Evolutionary conservation across 148 eudicot species (phyloP).

Genomic region (Amaranthus hypochondriacus): DNA sequence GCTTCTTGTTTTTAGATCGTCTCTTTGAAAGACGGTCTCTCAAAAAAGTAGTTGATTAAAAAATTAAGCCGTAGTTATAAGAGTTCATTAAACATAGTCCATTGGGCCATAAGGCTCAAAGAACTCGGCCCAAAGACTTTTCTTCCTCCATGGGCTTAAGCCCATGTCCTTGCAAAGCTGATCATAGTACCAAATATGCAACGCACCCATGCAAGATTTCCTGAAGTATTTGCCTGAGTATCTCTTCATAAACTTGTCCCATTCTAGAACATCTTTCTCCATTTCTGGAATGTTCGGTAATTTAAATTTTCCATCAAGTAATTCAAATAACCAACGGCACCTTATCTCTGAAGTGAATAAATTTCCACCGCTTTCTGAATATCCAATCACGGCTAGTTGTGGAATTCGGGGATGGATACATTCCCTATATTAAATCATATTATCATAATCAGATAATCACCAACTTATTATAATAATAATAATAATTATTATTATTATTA

Average conservation of each 20-base stretch:
- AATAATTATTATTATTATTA: too few relatives aligned
- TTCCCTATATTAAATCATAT: slow-evolving; percentile 32
- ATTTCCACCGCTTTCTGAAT: slow-evolving; percentile 45
- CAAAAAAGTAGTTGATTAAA: too few relatives aligned
- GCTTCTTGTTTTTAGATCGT: too few relatives aligned
- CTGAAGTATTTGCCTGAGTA: slow-evolving; percentile 27
- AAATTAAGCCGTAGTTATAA: too few relatives aligned
- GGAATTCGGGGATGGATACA: slow-evolving; percentile 68
- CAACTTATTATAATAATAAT: too few relatives aligned
- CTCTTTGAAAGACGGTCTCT: too few relatives aligned
- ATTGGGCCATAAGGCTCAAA: slow-evolving; percentile 60
- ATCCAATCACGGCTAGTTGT: slow-evolving; percentile 57
- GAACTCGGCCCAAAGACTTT: slow-evolving; percentile 38
- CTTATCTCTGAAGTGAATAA: slow-evolving; percentile 49
- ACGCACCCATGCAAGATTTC: slow-evolving; percentile 45
- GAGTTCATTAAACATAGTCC: slow-evolving; percentile 20
- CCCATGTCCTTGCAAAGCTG: slow-evolving; percentile 71
- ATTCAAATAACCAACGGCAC: slow-evolving; percentile 54
- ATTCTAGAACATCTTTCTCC: slow-evolving; percentile 48
- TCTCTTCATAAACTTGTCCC: slow-evolving; percentile 44
- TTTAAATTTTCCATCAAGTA: slow-evolving; percentile 51
- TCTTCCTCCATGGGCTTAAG: slow-evolving; percentile 50
- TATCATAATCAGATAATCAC: too few relatives aligned
- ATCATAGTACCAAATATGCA: slow-evolving; percentile 63
- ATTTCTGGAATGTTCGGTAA: slow-evolving; percentile 47